phyloP scores from a whole-genome alignment of 2,329 filamentous ascomycete genomes.

The Simplicillium sp. region DNA sequence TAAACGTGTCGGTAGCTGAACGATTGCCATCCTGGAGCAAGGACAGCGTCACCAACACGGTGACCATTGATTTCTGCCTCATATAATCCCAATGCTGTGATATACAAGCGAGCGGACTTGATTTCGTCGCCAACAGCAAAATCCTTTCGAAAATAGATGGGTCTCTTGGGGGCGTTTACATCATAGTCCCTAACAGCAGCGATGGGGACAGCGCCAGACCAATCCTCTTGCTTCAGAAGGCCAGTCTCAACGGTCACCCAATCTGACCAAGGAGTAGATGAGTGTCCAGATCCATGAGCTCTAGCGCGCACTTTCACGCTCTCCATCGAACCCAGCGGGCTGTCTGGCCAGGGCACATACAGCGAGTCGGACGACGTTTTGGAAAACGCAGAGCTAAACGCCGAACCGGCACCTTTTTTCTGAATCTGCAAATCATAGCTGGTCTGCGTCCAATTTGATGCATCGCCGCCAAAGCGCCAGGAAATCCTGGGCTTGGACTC shows the following conservation, averaged over 20 bases:
- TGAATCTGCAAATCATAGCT: conserved; percentile 33
- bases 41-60: conserved; percentile 25
- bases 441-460: conserved; percentile 29
- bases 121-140: conserved; percentile 17
- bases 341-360: conserved; percentile 33
- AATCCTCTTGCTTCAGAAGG: conserved; percentile 17
- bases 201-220: conserved; percentile 19
- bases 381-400: background rate
- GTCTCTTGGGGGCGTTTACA: conserved; percentile 16
- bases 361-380: conserved; percentile 25
- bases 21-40: conserved; percentile 43
- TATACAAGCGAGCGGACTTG: conserved; percentile 32
- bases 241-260: conserved; percentile 25
- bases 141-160: conserved; percentile 21
- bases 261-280: conserved; percentile 16
- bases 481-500: conserved; percentile 33
- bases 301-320: conserved; percentile 22
- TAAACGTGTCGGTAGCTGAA: conserved; percentile 42
- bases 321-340: conserved; percentile 19
- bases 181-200: conserved; percentile 18
- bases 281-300: conserved; percentile 17
- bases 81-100: conserved; percentile 35
- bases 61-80: conserved; percentile 36
- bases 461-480: conserved; percentile 31
- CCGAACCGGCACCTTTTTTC: conserved; percentile 6